Conservation (phyloP, 2,329 filamentous ascomycete species). For the Diaporthe batatas region DNA sequence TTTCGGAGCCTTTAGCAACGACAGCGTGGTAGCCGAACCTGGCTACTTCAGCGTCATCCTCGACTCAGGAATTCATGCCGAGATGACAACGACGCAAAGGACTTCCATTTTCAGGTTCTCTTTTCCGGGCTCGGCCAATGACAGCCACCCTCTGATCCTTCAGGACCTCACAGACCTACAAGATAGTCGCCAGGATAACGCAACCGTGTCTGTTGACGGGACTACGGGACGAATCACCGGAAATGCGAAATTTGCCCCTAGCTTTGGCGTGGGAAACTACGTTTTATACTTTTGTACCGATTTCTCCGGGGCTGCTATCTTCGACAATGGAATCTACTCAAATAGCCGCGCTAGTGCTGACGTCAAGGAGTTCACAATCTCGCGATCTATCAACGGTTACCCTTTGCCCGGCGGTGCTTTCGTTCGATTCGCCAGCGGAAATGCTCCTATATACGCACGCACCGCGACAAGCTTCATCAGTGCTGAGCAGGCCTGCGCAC, state of each 20-base stretch:
- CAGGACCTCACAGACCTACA: slow-evolving; percentile 76
- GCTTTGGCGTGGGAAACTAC: slow-evolving; percentile 74
- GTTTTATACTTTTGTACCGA: slow-evolving; percentile 76
- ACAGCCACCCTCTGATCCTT: slow-evolving; percentile 70
- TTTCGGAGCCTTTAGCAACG: slow-evolving; percentile 61
- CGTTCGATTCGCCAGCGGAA: slow-evolving; percentile 67
- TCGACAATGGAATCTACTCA: slow-evolving; percentile 72
- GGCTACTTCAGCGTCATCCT: slow-evolving; percentile 76
- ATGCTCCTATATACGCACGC: slow-evolving; percentile 70
- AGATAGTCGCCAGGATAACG: slow-evolving; percentile 70
- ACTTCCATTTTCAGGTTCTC: slow-evolving; percentile 76
- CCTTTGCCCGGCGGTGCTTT: slow-evolving; percentile 73
- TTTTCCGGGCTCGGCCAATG: slow-evolving; percentile 62
- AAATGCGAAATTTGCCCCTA: slow-evolving; percentile 72
- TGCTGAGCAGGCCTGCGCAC: slow-evolving; percentile 73
- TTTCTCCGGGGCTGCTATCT: slow-evolving; percentile 69
- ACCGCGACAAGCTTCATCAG: slow-evolving; percentile 80
- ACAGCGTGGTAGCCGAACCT: slow-evolving; percentile 68
- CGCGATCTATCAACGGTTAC: slow-evolving; percentile 64
- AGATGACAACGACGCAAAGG: slow-evolving; percentile 78
- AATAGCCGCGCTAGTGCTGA: slow-evolving; percentile 66
- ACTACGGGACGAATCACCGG: slow-evolving; percentile 72
- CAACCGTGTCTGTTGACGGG: slow-evolving; percentile 66
- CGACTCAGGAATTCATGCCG: slow-evolving; percentile 68
- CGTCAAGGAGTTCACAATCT: slow-evolving; percentile 62